Base-by-base conservation (phyloP, 441 rosid genomes). In the Populus trichocarpa region DNA sequence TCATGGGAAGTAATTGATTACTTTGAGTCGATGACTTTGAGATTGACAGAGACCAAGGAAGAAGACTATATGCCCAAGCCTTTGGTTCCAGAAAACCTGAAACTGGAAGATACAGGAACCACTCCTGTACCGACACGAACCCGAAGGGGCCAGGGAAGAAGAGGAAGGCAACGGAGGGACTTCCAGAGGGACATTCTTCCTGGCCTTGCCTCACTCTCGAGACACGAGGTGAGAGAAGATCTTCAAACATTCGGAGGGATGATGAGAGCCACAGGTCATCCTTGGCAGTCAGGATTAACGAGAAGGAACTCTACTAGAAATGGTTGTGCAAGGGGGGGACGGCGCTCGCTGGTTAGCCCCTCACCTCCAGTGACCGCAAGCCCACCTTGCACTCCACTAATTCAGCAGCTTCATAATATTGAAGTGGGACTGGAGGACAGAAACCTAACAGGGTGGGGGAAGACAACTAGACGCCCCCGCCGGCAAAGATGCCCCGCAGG, bases 171-270 rank as follows among this genome's bases (percentile, higher is more conserved):
- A 75, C 87, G 92, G 71, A 89, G 98, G 89, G 99, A 96, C 86
- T 96, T 96, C 87, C 99, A 92, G 86, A 92, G 98, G 91, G 99
- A 96, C 85, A 90, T 92, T 82, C 99, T 96, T 81, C 99, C 98
- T 0, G 97, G 99, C 30, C 93, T 96, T 72, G 82, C 88, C 79
- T 96, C 98, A 74, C 84, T 96, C 33, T 92, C 99, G 4, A 89
- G 97, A 82, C 94, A 88, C 3, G 98, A 96, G 88, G 98, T 96
- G 64, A 91, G 93, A 0, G 95, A 92, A 87, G 99, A 96, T 86
- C 89, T 96, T 84, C 99, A 96, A 84, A 88, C 91, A 76, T 91
- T 96, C 78, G 97, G 91, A 65, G 98, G 97, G 79, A 78, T 92
- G 80, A 89, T 91, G 96, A 89, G 83, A 84, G 97, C 94, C 68